Percentiles rank a stretch among this genome's conserved stretches.
These are phyloP conservation scores for Phanerochaete carnosa DNA, from an alignment of 768 basidiomycete species.

Conservation along the genomic window DNA sequence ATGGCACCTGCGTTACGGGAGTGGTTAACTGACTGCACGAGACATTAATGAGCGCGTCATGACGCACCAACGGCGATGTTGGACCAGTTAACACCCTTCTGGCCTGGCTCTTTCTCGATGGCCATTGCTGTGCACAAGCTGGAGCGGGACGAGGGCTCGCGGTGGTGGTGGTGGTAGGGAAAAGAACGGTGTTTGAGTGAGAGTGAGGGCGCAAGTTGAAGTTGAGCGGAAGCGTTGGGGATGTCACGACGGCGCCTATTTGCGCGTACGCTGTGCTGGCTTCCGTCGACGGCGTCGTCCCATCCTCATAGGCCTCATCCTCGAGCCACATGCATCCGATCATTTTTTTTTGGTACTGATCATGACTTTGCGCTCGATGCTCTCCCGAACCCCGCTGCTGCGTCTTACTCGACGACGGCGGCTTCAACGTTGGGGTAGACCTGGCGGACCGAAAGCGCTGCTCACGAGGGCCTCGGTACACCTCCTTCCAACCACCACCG, in stretches of 20 bases:
- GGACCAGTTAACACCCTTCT: slow-evolving; percentile 91
- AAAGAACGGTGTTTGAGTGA: slow-evolving; percentile 14
- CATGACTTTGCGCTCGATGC: neutral
- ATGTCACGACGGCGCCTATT: slow-evolving; percentile 10
- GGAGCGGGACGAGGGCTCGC: slow-evolving; percentile 11
- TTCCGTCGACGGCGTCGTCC: slow-evolving; percentile 3
- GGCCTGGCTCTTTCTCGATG: slow-evolving; percentile 81
- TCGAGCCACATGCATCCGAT: slow-evolving; percentile 1
- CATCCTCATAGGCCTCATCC: slow-evolving; percentile 6
- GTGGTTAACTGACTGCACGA: slow-evolving; percentile 19
- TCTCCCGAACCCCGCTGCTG: neutral
- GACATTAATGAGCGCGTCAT: slow-evolving; percentile 16
- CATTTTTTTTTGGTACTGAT: neutral
- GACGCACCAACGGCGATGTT: slow-evolving; percentile 90
- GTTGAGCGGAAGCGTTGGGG: slow-evolving; percentile 11
- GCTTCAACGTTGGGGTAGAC: neutral
- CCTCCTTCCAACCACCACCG: neutral
- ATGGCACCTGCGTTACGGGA: slow-evolving; percentile 63
- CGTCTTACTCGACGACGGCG: too few relatives aligned
- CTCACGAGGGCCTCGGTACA: neutral
- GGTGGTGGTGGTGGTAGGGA: slow-evolving; percentile 9
- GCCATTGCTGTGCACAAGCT: slow-evolving; percentile 49
- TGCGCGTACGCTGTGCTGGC: slow-evolving; percentile 1
- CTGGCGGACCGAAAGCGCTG: neutral
- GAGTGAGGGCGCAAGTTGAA: slow-evolving; percentile 7